These are phyloP conservation scores for Metschnikowia cubensis DNA, from an alignment of 805 yeast species.

Conservation along the genomic window DNA sequence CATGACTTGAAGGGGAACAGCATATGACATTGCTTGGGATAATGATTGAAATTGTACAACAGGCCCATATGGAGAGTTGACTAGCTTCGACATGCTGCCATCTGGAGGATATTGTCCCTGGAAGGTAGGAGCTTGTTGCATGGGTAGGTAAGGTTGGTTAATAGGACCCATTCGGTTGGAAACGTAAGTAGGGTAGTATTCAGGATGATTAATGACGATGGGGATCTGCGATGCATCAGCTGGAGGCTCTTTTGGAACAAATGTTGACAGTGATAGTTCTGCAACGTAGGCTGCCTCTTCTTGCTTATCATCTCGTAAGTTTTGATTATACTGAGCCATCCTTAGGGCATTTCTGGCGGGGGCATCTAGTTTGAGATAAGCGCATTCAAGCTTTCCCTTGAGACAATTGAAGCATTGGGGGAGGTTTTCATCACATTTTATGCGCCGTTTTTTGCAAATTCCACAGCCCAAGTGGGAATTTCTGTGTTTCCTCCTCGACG, in stretches of 20 bases:
- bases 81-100: neutral
- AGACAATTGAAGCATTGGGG: slow-evolving; percentile 57
- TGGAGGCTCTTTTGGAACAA: neutral
- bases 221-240: slow-evolving; percentile 1
- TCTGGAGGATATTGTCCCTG: slow-evolving; percentile 1
- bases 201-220: neutral
- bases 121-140: neutral
- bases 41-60: slow-evolving; percentile 7
- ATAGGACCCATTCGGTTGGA: neutral
- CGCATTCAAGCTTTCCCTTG: slow-evolving; percentile 46
- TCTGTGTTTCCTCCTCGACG: slow-evolving; percentile 55
- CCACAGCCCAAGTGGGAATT: slow-evolving; percentile 76
- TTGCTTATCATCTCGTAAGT: slow-evolving; percentile 22
- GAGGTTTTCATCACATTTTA: slow-evolving; percentile 62
- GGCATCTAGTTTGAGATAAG: slow-evolving; percentile 46
- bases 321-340: slow-evolving; percentile 47
- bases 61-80: slow-evolving; percentile 7
- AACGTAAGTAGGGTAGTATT: slow-evolving; percentile 2
- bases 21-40: neutral
- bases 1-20: slow-evolving; percentile 1
- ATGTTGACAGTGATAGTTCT: neutral
- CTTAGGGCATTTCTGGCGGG: slow-evolving; percentile 47
- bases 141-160: neutral
- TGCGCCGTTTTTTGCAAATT: slow-evolving; percentile 57
- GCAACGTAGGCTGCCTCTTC: slow-evolving; percentile 6